A percentile compares a stretch with the other conserved stretches of the same genome.
Evolutionary conservation across 2,329 filamentous ascomycete genomes (phyloP).

Genomic region (Xylaria polymorpha): DNA sequence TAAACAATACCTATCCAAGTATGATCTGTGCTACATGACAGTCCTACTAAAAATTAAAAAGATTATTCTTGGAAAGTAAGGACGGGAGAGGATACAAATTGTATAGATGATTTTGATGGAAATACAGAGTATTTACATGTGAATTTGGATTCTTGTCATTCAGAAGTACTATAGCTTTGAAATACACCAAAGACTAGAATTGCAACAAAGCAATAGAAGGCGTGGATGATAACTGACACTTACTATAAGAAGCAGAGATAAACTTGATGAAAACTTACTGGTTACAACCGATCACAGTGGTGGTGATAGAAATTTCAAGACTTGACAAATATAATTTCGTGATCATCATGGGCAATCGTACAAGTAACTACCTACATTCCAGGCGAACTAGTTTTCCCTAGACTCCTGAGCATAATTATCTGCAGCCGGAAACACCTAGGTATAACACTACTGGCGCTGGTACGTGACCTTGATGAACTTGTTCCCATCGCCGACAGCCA

Average conservation of each 20-base stretch:
- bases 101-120: background rate
- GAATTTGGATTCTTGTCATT: background rate
- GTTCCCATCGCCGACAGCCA: conserved; percentile 78
- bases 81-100: too few species aligned
- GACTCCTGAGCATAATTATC: background rate
- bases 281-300: background rate
- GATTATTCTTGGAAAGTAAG: background rate
- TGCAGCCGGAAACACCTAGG: background rate
- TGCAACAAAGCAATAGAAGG: background rate
- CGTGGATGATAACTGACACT: background rate
- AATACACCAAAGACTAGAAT: background rate
- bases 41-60: background rate
- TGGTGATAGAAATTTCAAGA: background rate
- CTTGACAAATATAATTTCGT: background rate
- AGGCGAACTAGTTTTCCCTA: background rate
- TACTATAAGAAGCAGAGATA: background rate
- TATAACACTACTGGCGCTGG: conserved; percentile 79
- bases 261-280: background rate
- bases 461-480: conserved; percentile 95
- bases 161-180: background rate
- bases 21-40: background rate
- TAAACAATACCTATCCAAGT: background rate
- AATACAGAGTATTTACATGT: background rate
- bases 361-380: conserved; percentile 5
- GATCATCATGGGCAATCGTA: background rate